These are phyloP conservation scores for Tieghemostelium lacteum DNA, from an alignment of 78 protist genomes.

Conservation along the genomic window DNA sequence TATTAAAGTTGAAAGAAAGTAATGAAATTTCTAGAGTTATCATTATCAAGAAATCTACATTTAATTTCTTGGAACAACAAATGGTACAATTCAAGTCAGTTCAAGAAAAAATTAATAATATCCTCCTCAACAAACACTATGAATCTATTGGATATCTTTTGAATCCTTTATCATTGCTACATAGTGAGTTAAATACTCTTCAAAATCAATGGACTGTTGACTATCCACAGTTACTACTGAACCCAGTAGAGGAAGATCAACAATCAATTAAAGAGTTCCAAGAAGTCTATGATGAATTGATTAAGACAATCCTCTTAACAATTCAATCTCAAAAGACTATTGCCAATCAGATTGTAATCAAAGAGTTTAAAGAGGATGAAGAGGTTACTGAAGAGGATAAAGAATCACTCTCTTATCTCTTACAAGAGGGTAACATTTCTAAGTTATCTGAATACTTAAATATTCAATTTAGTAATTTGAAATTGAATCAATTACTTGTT, in stretches of 20 bases:
- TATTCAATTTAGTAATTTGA: conserved; percentile 2
- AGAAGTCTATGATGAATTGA: conserved; percentile 8
- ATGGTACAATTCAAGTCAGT: neutral
- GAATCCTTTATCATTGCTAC: no score
- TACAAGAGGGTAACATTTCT: conserved; percentile 35
- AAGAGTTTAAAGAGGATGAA: neutral
- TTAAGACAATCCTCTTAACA: conserved; percentile 21
- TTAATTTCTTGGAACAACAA: neutral
- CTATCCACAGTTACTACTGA: neutral
- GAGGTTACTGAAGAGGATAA: neutral
- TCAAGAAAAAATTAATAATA: neutral
- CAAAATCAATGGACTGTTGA: neutral
- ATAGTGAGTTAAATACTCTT: no score
- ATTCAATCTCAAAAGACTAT: conserved; percentile 31
- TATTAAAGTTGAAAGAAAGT: neutral
- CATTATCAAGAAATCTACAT: neutral
- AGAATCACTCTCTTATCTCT: neutral
- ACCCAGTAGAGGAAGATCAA: neutral
- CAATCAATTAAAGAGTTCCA: conserved; percentile 16
- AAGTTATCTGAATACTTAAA: conserved; percentile 15
- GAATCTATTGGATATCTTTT: no score
- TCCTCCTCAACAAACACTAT: no score
- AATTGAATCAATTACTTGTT: neutral
- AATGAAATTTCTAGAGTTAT: neutral
- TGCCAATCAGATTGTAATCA: conserved; percentile 12